Base-by-base conservation (phyloP, 192 early-diverging fungal genomes). In the Umbelopsis isabellina region DNA sequence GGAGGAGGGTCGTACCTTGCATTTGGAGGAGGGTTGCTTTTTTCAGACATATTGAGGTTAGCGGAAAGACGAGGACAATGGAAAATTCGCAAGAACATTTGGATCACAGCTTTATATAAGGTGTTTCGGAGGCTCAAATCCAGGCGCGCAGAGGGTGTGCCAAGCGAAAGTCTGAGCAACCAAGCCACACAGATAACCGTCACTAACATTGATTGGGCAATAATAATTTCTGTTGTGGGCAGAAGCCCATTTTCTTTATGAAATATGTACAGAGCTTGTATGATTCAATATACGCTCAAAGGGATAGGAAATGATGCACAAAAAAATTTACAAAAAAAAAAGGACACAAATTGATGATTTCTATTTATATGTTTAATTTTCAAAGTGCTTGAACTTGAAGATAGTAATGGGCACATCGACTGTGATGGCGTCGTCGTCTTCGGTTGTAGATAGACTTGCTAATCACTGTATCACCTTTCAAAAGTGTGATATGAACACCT, bases 401-500 rank as follows among this genome's bases (percentile, higher is more conserved):
- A 12, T 35, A 33, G 37, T 33, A 61, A 5, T 15, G 2, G 13
- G 23, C 6, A 18, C 33, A 16, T 12, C 55, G 27, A 3, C 2
- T 13, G 27, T 13, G 9, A 8, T n/a, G 21, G 2, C 27, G 21
- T 8, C 12, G 23, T 13, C 22, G 9, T 30, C 13, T 35, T 13
- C 15, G 11, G 13, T 25, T 35, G 16, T 25, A 27, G 27, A 35
- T 35, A 3, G 16, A 18, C 2, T 30, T 30, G 22, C 23, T 33
- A 10, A 33, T 35, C 13, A 13, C 37, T 0, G 13, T 11, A 13
- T 61, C 55, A 8, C 55, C 55, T 61, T 61, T 22, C 27, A 61
- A 30, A n/a, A 61, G 27, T 6, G 55, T 61, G 55, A 61, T 61
- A 8, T 61, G 55, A 8, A 61, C 13, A 35, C 55, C 55, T 27